Base-by-base conservation (phyloP, 1,139 yeast genomes). In the Yamadazyma aaseri region DNA sequence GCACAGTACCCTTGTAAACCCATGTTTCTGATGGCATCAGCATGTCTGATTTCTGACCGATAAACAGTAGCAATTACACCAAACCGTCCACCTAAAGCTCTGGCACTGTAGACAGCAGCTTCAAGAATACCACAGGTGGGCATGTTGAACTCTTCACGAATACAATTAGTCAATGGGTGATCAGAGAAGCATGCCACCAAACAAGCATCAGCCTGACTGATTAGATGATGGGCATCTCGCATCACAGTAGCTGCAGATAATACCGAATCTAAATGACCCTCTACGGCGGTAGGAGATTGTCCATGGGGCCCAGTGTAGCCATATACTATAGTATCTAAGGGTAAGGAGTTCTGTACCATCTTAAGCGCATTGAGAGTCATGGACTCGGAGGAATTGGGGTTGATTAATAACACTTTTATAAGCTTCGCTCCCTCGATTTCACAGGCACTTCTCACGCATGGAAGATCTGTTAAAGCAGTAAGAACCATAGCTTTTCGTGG, bases 1-100 rank as follows among this genome's bases (percentile, higher is more conserved):
- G 60, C 63, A 38, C 62, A 58, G 28, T 44, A 49, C 2, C 51
- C 53, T 7, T 42, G 42, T 9, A 58, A 36, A 0, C 63, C 63
- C 40, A 49, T 51, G 15, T 43, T 44, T 31, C 45, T 49, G 3
- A 58, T 49, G 2, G 53, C 55, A 36, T 47, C 54, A 7, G 40
- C 44, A 32, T 51, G 56, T 33, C 55, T 43, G 5, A 50, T 49
- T 23, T 49, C 47, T 1, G 55, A 50, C 21, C 56, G 36, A 26
- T 50, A 50, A 3, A 45, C 46, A 3, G 56, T 51, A 12, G 53
- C 45, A 3, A 50, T 46, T 14, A 51, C 39, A 9, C 53, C 41
- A 29, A 40, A 38, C 23, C 41, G 25, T 4, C 30, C 36, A n/a
- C 44, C 44, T 17, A 40, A 18, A 15, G 38, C 12, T 21, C 44